A percentile compares a stretch with the other conserved stretches of the same genome.
Conservation (phyloP, 306 rosid species). For the Prinsepia uniflora region DNA sequence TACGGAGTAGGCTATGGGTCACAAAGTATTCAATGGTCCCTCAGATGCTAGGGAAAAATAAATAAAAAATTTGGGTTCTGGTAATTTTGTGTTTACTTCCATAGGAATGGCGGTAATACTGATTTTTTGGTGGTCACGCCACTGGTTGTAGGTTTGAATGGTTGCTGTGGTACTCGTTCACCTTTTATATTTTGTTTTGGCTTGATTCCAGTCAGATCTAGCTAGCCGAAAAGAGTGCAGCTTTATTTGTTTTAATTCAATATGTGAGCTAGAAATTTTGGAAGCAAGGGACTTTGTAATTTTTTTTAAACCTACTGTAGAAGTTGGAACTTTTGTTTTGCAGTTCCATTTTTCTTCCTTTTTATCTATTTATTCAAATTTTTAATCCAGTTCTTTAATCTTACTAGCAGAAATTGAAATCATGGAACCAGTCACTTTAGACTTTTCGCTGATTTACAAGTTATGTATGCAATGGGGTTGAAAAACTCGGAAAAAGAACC, state of each 20-base stretch:
- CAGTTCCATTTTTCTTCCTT: background rate
- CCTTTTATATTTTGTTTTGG: background rate
- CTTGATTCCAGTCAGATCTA: background rate
- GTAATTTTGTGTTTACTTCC: background rate
- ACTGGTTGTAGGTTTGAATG: no score
- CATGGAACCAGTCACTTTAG: background rate
- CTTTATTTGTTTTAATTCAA: background rate
- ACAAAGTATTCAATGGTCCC: background rate
- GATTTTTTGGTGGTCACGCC: conserved; percentile 5
- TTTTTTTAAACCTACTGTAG: background rate
- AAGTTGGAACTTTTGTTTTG: background rate
- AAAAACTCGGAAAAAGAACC: background rate
- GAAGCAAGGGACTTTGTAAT: background rate
- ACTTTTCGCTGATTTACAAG: background rate
- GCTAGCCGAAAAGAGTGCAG: background rate
- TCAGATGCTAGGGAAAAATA: background rate
- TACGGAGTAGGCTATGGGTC: background rate
- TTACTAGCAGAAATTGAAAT: background rate
- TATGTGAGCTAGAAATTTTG: background rate
- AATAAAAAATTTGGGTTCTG: background rate
- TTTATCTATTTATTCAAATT: background rate
- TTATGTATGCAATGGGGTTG: background rate
- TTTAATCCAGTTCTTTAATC: background rate
- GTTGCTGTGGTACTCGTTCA: background rate
- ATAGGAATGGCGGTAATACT: background rate